phyloP scores from a whole-genome alignment of 495 filamentous ascomycete species.

The Penicillium verhagenii region DNA sequence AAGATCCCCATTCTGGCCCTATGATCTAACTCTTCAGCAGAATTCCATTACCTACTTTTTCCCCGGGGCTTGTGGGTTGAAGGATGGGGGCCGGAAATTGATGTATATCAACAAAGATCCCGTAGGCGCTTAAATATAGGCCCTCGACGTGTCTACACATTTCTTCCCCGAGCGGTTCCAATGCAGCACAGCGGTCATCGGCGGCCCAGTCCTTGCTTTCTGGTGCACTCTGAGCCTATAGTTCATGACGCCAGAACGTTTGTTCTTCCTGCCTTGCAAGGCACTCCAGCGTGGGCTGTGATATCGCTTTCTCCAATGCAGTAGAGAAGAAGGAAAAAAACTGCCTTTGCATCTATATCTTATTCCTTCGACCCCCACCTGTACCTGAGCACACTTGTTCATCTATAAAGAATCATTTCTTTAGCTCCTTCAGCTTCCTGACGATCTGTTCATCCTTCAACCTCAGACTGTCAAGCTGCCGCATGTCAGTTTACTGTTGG shows the following conservation, averaged over 20 bases:
- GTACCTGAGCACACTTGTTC: conserved; percentile 7
- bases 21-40: conserved; percentile 17
- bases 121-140: conserved; percentile 45
- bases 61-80: conserved; percentile 20
- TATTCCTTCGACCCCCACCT: conserved; percentile 16
- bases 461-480: neutral
- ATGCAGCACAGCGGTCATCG: conserved; percentile 37
- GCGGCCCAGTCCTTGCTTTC: conserved; percentile 31
- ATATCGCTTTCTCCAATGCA: conserved; percentile 24
- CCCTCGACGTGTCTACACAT: conserved; percentile 35
- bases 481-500: neutral
- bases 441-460: neutral
- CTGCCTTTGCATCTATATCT: conserved; percentile 20
- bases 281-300: conserved; percentile 32
- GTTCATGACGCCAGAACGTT: conserved; percentile 28
- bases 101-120: conserved; percentile 22
- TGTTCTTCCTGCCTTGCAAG: conserved; percentile 40
- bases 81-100: conserved; percentile 25
- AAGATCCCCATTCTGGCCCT: neutral
- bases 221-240: conserved; percentile 42
- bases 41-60: conserved; percentile 24
- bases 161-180: conserved; percentile 23
- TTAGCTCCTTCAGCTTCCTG: neutral
- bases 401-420: conserved; percentile 14
- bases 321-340: conserved; percentile 16